Percentiles rank a stretch among this genome's conserved stretches.
Conservation (phyloP, 495 filamentous ascomycete genomes). For the Penicillium soppii region DNA sequence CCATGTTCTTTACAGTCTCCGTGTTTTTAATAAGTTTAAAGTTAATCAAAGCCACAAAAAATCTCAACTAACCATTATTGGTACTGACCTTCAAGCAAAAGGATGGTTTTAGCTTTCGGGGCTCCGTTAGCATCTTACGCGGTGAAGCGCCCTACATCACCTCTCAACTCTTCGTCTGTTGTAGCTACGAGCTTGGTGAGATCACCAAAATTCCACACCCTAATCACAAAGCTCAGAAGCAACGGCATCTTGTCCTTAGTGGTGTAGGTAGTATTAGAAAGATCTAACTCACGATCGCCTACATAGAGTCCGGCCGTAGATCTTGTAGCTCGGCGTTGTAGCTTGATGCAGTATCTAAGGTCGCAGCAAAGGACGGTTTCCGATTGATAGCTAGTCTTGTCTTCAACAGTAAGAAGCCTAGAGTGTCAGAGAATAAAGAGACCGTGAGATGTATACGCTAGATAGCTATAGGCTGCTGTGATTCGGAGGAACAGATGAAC, state of each 20-base stretch:
- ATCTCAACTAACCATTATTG: background rate
- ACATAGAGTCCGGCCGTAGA: background rate
- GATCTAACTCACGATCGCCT: conserved; percentile 14
- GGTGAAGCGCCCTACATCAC: conserved; percentile 8
- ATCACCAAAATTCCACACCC: background rate
- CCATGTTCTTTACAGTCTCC: too few species aligned
- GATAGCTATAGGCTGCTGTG: too few species aligned
- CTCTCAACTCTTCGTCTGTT: conserved; percentile 9
- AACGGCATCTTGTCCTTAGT: background rate
- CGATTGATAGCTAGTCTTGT: background rate
- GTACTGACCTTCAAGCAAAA: background rate
- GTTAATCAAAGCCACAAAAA: too few species aligned
- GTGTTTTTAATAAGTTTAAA: too few species aligned
- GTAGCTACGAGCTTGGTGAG: background rate
- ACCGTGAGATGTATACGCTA: background rate
- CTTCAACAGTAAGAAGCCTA: background rate
- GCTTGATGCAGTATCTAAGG: conserved; percentile 8
- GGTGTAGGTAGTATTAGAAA: conserved; percentile 12
- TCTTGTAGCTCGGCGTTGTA: conserved; percentile 7
- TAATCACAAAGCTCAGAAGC: background rate
- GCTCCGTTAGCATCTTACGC: background rate
- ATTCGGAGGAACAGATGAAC: too few species aligned
- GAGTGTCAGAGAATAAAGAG: background rate
- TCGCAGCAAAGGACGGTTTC: conserved; percentile 12
- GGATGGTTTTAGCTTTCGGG: conserved; percentile 5